Conservation (phyloP, 371 early-diverging fungal genomes). For the Polyrhizophydium stewartii region DNA sequence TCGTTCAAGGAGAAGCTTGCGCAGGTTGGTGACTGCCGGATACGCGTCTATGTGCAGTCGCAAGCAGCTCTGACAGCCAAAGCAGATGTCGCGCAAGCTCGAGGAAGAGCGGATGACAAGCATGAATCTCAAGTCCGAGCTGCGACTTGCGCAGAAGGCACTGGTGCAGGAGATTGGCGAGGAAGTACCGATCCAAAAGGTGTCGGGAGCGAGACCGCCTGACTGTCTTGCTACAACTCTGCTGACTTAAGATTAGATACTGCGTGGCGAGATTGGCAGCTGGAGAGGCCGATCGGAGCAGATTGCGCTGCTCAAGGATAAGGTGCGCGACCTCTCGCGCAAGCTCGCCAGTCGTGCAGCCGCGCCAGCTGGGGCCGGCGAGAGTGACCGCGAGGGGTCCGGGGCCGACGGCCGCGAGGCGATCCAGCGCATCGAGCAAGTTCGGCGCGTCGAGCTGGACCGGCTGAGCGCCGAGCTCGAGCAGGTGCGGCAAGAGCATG, state of each 20-base stretch:
- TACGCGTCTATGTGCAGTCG: too few species aligned
- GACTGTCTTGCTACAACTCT: too few species aligned
- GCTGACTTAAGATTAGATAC: conserved; percentile 4
- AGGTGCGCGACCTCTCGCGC: not conserved
- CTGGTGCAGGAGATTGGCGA: conserved; percentile 30
- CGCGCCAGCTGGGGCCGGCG: not conserved
- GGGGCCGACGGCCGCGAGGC: not conserved
- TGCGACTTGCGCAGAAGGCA: conserved; percentile 17
- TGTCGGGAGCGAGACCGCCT: not conserved
- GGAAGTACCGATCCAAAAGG: conserved; percentile 14
- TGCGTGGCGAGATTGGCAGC: conserved; percentile 9
- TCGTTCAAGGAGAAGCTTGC: conserved; percentile 20
- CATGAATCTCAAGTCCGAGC: conserved; percentile 17
- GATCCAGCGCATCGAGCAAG: not conserved
- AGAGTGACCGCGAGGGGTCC: not conserved
- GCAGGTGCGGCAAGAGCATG: not conserved
- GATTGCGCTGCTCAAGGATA: conserved; percentile 29
- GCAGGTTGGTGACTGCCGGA: too few species aligned
- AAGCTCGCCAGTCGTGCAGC: not conserved
- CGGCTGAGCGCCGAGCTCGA: not conserved
- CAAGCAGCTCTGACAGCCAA: not conserved
- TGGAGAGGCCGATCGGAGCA: conserved; percentile 37
- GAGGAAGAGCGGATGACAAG: conserved; percentile 34
- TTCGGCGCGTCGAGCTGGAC: not conserved
- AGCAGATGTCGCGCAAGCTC: conserved; percentile 15